Evolutionary conservation across 2,329 filamentous ascomycete species (phyloP).

Genomic region (Seiridium unicorne): DNA sequence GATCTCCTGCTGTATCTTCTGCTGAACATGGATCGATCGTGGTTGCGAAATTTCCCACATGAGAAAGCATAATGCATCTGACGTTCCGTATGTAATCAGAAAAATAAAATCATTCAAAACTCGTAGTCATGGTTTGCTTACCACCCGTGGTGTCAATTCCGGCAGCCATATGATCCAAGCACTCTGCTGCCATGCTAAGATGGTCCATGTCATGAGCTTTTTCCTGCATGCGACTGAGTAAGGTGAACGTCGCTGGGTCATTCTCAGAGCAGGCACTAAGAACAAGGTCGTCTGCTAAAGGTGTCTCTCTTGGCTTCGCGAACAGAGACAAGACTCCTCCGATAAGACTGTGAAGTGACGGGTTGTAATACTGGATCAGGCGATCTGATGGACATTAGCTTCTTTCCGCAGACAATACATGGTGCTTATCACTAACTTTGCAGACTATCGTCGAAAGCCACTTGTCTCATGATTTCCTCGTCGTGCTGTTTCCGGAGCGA

Average conservation of each 20-base stretch:
- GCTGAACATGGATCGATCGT: slow-evolving; percentile 48
- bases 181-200: slow-evolving; percentile 63
- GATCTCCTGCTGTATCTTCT: slow-evolving; percentile 52
- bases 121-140: neutral
- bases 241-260: slow-evolving; percentile 51
- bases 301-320: slow-evolving; percentile 54
- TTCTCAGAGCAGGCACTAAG: slow-evolving; percentile 46
- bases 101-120: neutral
- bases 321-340: slow-evolving; percentile 45
- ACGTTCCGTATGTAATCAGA: neutral
- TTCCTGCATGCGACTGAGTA: slow-evolving; percentile 57
- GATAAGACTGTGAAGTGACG: slow-evolving; percentile 46
- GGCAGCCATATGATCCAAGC: slow-evolving; percentile 69
- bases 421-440: slow-evolving; percentile 51
- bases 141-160: slow-evolving; percentile 68
- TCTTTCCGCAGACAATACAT: neutral
- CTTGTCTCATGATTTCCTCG: slow-evolving; percentile 65
- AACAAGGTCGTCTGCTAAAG: slow-evolving; percentile 59
- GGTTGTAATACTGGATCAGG: slow-evolving; percentile 57
- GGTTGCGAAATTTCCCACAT: slow-evolving; percentile 70
- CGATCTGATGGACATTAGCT: slow-evolving; percentile 39
- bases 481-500: slow-evolving; percentile 56
- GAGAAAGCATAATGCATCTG: slow-evolving; percentile 65
- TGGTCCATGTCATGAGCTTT: slow-evolving; percentile 46
- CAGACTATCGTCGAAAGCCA: slow-evolving; percentile 66